These are phyloP conservation scores for Erodium texanum DNA, from an alignment of 441 rosid genomes.

Conservation along the genomic window DNA sequence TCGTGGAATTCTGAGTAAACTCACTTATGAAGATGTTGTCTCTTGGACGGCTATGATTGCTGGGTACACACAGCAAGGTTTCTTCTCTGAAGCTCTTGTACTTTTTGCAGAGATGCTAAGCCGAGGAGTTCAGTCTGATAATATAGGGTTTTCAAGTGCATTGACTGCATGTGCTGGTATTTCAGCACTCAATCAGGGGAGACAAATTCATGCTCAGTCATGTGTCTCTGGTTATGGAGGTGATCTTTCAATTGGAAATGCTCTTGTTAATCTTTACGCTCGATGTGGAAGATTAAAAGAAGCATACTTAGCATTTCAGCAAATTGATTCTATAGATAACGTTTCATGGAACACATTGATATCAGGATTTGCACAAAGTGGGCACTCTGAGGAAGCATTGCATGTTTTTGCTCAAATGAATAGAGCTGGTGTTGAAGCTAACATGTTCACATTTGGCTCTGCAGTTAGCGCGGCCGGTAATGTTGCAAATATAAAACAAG, in stretches of 20 bases:
- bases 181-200: conserved; percentile 58
- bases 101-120: conserved; percentile 59
- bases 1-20: conserved; percentile 48
- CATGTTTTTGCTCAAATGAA: conserved; percentile 43
- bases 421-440: conserved; percentile 33
- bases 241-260: conserved; percentile 67
- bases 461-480: conserved; percentile 60
- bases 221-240: conserved; percentile 54
- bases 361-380: conserved; percentile 55
- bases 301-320: conserved; percentile 57
- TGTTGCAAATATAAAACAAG: conserved; percentile 58
- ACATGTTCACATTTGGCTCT: conserved; percentile 49
- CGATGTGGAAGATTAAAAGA: conserved; percentile 63
- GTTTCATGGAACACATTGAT: conserved; percentile 68
- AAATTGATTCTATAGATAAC: conserved; percentile 54
- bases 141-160: conserved; percentile 74
- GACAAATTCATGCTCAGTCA: conserved; percentile 71
- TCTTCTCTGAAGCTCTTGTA: conserved; percentile 53
- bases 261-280: conserved; percentile 74
- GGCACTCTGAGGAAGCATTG: conserved; percentile 47
- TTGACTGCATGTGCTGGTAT: conserved; percentile 87
- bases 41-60: conserved; percentile 95
- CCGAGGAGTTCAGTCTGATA: conserved; percentile 57
- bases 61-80: conserved; percentile 61
- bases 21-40: conserved; percentile 60